Evolutionary conservation across 2,329 filamentous ascomycete genomes (phyloP).

Genomic region (Pezicula neosporulosa): DNA sequence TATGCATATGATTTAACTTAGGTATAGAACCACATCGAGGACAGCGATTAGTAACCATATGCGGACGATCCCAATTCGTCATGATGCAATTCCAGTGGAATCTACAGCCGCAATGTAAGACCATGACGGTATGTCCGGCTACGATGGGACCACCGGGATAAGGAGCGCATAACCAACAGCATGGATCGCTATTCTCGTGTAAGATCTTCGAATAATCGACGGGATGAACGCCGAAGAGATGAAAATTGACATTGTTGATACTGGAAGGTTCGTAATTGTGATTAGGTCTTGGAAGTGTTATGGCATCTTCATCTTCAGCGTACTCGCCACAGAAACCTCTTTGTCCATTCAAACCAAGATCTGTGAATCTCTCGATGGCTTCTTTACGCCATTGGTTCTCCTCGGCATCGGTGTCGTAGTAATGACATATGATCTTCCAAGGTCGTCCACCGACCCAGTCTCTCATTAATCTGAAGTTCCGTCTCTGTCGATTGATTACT

Average conservation of each 20-base stretch:
- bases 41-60: constrained; percentile 8
- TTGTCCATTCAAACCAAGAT: not conserved
- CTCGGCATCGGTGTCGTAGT: constrained; percentile 2
- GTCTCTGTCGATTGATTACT: constrained; percentile 11
- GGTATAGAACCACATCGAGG: constrained; percentile 4
- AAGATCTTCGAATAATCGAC: not conserved
- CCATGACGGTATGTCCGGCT: not conserved
- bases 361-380: constrained; percentile 1
- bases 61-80: constrained; percentile 7
- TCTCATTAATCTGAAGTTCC: constrained; percentile 10
- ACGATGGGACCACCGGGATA: too few species aligned
- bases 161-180: too few species aligned
- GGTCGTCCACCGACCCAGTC: constrained; percentile 13
- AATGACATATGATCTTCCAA: constrained; percentile 6
- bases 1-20: not conserved
- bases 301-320: not conserved
- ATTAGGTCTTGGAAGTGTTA: too few species aligned
- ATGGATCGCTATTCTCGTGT: not conserved
- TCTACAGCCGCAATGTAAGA: constrained; percentile 2
- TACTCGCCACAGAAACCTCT: too few species aligned
- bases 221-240: constrained; percentile 3
- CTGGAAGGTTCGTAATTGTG: not conserved
- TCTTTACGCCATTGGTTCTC: constrained; percentile 1
- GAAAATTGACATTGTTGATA: not conserved
- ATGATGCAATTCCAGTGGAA: constrained; percentile 14